Evolutionary conservation across 2,329 filamentous ascomycete species (phyloP).

Genomic region (Dendrostoma leiphaemia): DNA sequence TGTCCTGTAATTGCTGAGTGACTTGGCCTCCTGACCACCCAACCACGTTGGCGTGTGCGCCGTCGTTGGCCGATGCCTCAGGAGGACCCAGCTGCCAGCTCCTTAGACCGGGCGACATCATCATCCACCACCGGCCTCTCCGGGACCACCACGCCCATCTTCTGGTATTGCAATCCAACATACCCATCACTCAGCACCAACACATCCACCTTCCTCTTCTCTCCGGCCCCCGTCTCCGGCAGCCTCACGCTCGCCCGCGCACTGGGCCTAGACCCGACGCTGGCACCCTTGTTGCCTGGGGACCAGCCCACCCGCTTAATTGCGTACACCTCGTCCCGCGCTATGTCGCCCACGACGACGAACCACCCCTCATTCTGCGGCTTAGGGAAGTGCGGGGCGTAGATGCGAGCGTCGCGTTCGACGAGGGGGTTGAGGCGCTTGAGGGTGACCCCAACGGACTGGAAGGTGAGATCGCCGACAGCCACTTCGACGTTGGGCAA

Average conservation of each 20-base stretch:
- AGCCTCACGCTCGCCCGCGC: constrained; percentile 60
- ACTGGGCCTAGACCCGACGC: constrained; percentile 44
- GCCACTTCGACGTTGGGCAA: constrained; percentile 69
- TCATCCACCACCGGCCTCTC: constrained; percentile 46
- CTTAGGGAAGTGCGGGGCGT: constrained; percentile 88
- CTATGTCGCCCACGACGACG: constrained; percentile 67
- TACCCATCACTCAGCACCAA: constrained; percentile 85
- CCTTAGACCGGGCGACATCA: constrained; percentile 43
- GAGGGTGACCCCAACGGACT: constrained; percentile 62
- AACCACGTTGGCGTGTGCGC: too few species aligned
- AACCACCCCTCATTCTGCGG: constrained; percentile 95
- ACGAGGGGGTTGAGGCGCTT: constrained; percentile 64
- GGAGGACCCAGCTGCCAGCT: constrained; percentile 21
- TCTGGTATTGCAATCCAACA: constrained; percentile 63
- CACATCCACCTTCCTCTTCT: constrained; percentile 66
- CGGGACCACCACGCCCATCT: constrained; percentile 51
- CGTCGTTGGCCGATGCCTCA: too few species aligned
- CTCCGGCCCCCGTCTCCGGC: constrained; percentile 42
- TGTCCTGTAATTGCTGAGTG: too few species aligned
- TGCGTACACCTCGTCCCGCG: constrained; percentile 74
- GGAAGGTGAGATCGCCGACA: constrained; percentile 58
- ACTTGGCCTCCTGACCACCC: too few species aligned
- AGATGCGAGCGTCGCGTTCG: constrained; percentile 71
- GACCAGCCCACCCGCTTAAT: constrained; percentile 83
- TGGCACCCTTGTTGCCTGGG: constrained; percentile 28